Evolutionary conservation across 768 basidiomycete genomes (phyloP), one percentile per base, ranked within the genome.

Genomic region (Ramaria rubella): DNA sequence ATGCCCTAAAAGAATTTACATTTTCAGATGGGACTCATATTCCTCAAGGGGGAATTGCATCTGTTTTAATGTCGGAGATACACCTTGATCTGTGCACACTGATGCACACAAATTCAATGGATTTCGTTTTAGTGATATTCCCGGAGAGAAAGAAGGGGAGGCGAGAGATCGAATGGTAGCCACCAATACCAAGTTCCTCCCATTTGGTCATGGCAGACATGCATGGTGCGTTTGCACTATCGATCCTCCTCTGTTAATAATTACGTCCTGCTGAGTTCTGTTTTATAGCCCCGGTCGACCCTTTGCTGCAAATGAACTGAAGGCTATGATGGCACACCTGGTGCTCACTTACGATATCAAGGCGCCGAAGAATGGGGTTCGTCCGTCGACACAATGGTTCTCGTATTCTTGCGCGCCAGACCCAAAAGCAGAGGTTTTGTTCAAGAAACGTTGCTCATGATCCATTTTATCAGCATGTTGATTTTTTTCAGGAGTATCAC

Each of bases 271-370:
- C 40, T 21, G 9, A 21, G 23, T n/a, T n/a, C n/a, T 2, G 7
- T 17, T 17, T 42, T 2, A 42, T n/a, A 76, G 74, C 57, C 74
- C 77, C n/a, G 75, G 76, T 29, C 68, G 76, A 15, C 75, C 76
- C 62, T 76, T 78, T 60, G 75, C 75, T n/a, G 72, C 72, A 23
- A 75, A 70, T 50, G 75, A 74, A 58, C 56, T 78, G 31, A 80
- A 81, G 62, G 63, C 70, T 0, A 72, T 81, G 65, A 62, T 73
- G 34, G 78, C 77, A 1, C 65, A 73, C 62, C 62, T 75, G 21
- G 55, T 74, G 21, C 46, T 73, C 58, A 68, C 67, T 38, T 77
- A 76, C 58, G 77, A 77, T 58, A 59, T 76, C 31, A 72, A 70
- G 51, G n/a, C n/a, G n/a, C 60, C 69, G 46, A 59, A 68, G n/a